Percentiles rank a stretch among this genome's conserved stretches.
Conservation (phyloP, 2,329 filamentous ascomycete species). For the Penicillium sp. region DNA sequence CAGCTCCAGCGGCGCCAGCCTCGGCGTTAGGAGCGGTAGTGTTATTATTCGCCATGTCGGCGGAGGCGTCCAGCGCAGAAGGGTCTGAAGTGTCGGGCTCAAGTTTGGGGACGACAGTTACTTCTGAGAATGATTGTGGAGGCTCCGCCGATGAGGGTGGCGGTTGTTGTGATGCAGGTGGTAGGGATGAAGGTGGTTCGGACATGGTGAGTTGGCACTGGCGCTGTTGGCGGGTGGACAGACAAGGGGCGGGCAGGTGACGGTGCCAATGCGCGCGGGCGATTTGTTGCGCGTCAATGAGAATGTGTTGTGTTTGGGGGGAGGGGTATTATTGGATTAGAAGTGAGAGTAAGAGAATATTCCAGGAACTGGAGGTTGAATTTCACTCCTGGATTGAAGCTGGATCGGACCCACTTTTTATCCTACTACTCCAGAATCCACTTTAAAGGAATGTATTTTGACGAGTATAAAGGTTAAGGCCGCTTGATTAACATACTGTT, state of each 20-base stretch:
- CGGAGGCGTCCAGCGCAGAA: constrained; percentile 37
- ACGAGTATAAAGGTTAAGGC: neutral
- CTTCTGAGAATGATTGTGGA: constrained; percentile 25
- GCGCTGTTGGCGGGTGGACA: constrained; percentile 12
- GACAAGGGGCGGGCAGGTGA: constrained; percentile 22
- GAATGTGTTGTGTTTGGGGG: neutral
- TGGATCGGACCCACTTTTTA: constrained; percentile 11
- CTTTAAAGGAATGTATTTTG: neutral
- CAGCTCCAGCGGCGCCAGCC: constrained; percentile 24
- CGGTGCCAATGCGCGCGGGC: neutral
- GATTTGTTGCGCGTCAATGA: neutral
- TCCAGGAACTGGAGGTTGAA: neutral
- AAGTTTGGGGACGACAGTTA: constrained; percentile 27
- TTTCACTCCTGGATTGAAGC: constrained; percentile 5
- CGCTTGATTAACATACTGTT: constrained; percentile 5
- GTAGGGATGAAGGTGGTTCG: constrained; percentile 35
- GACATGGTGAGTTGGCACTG: constrained; percentile 35
- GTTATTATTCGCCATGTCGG: constrained; percentile 34
- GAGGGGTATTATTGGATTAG: neutral
- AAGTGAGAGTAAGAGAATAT: constrained; percentile 1
- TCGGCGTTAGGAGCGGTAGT: constrained; percentile 24
- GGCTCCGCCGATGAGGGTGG: constrained; percentile 24
- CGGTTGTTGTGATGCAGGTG: constrained; percentile 11
- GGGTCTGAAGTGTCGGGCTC: constrained; percentile 32
- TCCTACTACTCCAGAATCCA: neutral